Percentiles rank a stretch among this genome's conserved stretches.
These are phyloP conservation scores for Arthrobotrys conoides DNA, from an alignment of 2,329 filamentous ascomycete genomes.

Conservation along the genomic window DNA sequence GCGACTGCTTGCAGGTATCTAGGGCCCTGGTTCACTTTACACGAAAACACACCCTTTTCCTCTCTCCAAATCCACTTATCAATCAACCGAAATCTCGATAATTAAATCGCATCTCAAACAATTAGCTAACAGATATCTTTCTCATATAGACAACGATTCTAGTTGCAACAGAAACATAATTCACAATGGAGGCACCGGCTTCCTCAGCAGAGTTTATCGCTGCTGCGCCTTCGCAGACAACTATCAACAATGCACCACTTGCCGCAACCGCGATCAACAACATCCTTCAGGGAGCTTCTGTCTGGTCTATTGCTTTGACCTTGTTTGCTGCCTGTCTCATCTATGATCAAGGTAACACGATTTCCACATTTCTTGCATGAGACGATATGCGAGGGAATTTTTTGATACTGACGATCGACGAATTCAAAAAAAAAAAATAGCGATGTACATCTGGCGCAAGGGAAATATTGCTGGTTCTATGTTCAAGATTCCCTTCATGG, in stretches of 20 bases:
- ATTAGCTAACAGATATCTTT: constrained; percentile 22
- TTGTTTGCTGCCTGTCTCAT: constrained; percentile 79
- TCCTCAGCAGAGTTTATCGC: constrained; percentile 57
- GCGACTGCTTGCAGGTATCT: constrained; percentile 30
- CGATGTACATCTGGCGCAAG: constrained; percentile 81
- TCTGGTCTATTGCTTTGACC: constrained; percentile 79
- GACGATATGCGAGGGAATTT: background rate
- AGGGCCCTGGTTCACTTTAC: constrained; percentile 11
- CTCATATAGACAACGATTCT: background rate
- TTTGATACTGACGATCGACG: background rate
- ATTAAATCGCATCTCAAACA: constrained; percentile 7
- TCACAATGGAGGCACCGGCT: constrained; percentile 53
- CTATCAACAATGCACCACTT: constrained; percentile 52
- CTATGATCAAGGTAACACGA: constrained; percentile 84
- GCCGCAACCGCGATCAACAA: constrained; percentile 43
- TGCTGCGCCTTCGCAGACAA: constrained; percentile 46
- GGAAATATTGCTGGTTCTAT: constrained; percentile 81
- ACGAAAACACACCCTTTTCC: background rate
- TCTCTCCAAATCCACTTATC: constrained; percentile 5
- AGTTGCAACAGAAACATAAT: background rate
- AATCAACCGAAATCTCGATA: background rate
- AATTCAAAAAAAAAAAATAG: constrained; percentile 71
- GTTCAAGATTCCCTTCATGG: constrained; percentile 88
- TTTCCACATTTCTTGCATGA: background rate
- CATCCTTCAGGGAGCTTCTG: constrained; percentile 72